Evolutionary conservation across 208 protist species (phyloP).

Genomic region (Wallacemonas sp.): DNA sequence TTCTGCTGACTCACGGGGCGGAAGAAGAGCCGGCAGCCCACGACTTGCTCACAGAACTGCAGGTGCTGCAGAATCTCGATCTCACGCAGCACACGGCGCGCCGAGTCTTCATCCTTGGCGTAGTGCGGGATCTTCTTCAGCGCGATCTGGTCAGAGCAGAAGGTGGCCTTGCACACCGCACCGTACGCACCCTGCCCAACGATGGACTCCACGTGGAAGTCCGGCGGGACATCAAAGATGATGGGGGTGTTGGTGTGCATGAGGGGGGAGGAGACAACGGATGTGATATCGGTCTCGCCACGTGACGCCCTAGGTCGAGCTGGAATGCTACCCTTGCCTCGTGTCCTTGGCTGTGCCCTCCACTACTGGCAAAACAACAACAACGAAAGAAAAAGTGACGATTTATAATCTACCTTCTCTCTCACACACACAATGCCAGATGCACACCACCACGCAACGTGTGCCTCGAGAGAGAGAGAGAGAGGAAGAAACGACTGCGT

Average conservation of each 20-base stretch:
- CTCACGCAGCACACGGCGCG: constrained; percentile 85
- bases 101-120: constrained; percentile 76
- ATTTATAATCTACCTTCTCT: no score
- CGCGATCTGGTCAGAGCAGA: constrained; percentile 73
- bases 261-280: no score
- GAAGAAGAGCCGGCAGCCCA: constrained; percentile 86
- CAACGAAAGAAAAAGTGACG: no score
- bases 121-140: constrained; percentile 93
- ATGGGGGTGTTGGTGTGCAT: constrained; percentile 46
- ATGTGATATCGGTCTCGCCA: not conserved
- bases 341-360: no score
- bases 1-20: constrained; percentile 89
- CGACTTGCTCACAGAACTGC: constrained; percentile 88
- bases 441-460: no score
- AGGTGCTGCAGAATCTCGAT: constrained; percentile 86
- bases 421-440: no score
- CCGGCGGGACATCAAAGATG: constrained; percentile 87
- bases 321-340: no score
- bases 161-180: constrained; percentile 91
- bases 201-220: constrained; percentile 89
- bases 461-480: no score
- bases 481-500: no score
- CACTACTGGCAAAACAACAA: no score
- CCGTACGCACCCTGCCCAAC: constrained; percentile 93
- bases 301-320: no score